These are phyloP conservation scores for Paralagenidium karlingii DNA, from an alignment of 352 stramenopile genomes.

Conservation along the genomic window DNA sequence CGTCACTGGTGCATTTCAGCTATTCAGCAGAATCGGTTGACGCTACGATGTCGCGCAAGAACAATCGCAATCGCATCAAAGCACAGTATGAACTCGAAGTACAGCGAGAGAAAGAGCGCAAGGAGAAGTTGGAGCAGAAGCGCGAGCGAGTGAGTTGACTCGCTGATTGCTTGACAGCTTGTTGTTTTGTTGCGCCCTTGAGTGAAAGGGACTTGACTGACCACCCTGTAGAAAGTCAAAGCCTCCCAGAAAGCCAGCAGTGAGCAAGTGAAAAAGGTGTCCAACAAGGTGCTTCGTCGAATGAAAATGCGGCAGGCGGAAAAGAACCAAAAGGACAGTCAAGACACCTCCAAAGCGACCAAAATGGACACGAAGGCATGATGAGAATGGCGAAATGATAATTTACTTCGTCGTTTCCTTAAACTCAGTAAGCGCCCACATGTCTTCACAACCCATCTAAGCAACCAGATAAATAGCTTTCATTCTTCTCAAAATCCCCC, in stretches of 20 bases:
- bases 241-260: conserved; percentile 55
- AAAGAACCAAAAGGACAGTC: conserved; percentile 30
- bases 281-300: conserved; percentile 50
- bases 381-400: conserved; percentile 16
- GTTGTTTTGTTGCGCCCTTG: not conserved
- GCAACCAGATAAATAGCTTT: conserved; percentile 52
- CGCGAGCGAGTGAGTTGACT: conserved; percentile 29
- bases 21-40: too few species aligned
- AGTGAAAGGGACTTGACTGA: not conserved
- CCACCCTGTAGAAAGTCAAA: not conserved
- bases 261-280: conserved; percentile 49
- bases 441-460: conserved; percentile 35
- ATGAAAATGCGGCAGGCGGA: conserved; percentile 48
- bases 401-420: not conserved
- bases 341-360: conserved; percentile 18
- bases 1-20: too few species aligned
- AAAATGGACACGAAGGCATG: conserved; percentile 34
- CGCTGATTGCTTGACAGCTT: not conserved
- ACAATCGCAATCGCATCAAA: conserved; percentile 70
- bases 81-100: conserved; percentile 71
- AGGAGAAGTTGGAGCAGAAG: conserved; percentile 63
- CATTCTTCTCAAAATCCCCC: conserved; percentile 44
- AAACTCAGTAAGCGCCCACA: conserved; percentile 2
- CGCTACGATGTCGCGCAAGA: conserved; percentile 81
- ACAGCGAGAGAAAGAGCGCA: conserved; percentile 31